Conservation (phyloP, 2,329 filamentous ascomycete species). For the Neofusicoccum ribis region DNA sequence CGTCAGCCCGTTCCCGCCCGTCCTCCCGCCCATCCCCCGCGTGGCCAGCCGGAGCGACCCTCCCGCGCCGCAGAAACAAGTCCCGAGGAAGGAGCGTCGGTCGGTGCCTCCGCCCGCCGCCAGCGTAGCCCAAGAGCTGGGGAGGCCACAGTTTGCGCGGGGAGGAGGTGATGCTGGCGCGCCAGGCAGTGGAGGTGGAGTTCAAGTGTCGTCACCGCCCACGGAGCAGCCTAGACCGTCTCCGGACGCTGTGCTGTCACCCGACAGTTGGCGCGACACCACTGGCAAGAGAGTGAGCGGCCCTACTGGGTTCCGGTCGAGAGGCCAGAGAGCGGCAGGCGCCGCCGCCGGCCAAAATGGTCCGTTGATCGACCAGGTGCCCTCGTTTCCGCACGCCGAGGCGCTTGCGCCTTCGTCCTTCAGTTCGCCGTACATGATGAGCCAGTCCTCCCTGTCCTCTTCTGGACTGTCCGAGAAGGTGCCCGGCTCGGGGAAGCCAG, state of each 20-base stretch:
- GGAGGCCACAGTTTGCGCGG: not conserved
- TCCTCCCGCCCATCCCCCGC: constrained; percentile 41
- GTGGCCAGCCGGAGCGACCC: constrained; percentile 35
- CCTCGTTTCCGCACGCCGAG: constrained; percentile 21
- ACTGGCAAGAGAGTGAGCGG: constrained; percentile 24
- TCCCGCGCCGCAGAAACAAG: not conserved
- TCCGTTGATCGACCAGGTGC: constrained; percentile 1
- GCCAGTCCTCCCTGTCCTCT: constrained; percentile 20
- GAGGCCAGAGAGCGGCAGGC: constrained; percentile 29
- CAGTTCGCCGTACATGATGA: constrained; percentile 12
- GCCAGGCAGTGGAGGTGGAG: not conserved
- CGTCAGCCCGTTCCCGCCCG: constrained; percentile 39
- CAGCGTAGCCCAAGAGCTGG: not conserved
- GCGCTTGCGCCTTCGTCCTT: not conserved
- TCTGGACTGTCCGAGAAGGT: constrained; percentile 33
- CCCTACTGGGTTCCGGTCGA: constrained; percentile 34
- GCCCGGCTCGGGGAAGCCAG: constrained; percentile 27
- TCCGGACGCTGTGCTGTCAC: constrained; percentile 26
- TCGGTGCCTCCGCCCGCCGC: not conserved
- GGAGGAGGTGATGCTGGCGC: not conserved
- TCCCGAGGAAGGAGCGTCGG: not conserved
- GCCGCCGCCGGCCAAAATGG: constrained; percentile 22
- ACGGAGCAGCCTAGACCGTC: constrained; percentile 20
- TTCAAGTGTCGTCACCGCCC: constrained; percentile 25
- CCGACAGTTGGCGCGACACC: constrained; percentile 28